phyloP scores from a whole-genome alignment of 2,329 filamentous ascomycete genomes.

The Aspergillus pseudonomiae region DNA sequence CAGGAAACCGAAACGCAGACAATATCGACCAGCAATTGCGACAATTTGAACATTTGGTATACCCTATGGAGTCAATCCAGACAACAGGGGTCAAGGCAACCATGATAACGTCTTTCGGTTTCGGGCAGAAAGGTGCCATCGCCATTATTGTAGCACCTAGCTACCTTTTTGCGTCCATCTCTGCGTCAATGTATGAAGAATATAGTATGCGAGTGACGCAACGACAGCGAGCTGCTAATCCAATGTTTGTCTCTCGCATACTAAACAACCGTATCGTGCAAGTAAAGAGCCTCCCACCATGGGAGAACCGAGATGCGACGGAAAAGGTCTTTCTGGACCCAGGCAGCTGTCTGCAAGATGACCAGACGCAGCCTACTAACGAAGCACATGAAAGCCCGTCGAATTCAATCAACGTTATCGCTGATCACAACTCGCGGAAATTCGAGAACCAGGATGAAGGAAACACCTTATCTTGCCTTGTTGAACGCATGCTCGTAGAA shows the following conservation, averaged over 20 bases:
- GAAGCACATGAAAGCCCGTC: not conserved
- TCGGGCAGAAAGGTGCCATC: conserved; percentile 49
- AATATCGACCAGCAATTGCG: conserved; percentile 68
- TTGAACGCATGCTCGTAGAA: conserved; percentile 18
- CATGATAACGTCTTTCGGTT: conserved; percentile 48
- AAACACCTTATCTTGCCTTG: not conserved
- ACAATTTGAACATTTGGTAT: conserved; percentile 36
- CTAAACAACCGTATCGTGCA: conserved; percentile 20
- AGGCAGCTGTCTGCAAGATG: conserved; percentile 14
- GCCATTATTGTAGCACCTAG: conserved; percentile 40
- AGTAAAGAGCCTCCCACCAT: conserved; percentile 20
- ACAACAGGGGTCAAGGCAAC: conserved; percentile 37
- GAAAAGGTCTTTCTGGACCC: conserved; percentile 19
- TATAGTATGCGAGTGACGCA: conserved; percentile 16
- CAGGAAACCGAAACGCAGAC: conserved; percentile 94
- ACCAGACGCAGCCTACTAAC: not conserved
- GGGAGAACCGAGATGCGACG: conserved; percentile 16
- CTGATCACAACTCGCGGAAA: not conserved
- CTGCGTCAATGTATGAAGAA: conserved; percentile 10
- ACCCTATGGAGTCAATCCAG: conserved; percentile 31
- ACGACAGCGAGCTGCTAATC: conserved; percentile 14
- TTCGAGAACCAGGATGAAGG: not conserved
- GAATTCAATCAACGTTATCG: too few relatives aligned
- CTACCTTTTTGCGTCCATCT: conserved; percentile 38
- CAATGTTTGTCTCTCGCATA: conserved; percentile 15